Percentiles rank a stretch among this genome's conserved stretches.
phyloP scores from a whole-genome alignment of 345 rosid species.

The Eucalyptus microcorys region DNA sequence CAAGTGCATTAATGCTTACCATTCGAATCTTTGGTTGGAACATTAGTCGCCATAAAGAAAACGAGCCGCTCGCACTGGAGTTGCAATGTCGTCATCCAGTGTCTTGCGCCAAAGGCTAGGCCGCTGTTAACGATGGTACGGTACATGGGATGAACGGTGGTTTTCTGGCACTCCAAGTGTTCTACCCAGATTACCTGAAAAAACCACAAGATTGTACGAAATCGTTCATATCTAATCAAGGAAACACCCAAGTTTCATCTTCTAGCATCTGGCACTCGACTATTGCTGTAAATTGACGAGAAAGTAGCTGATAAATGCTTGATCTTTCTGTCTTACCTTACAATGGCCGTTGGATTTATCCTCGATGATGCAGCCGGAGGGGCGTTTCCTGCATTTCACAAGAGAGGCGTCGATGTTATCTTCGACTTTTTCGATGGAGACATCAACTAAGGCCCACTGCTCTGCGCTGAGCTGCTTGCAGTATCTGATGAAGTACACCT shows the following conservation, averaged over 20 bases:
- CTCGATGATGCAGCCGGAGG: constrained; percentile 93
- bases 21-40: constrained; percentile 92
- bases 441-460: constrained; percentile 90
- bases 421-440: constrained; percentile 72
- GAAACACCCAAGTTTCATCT: not conserved
- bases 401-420: constrained; percentile 79
- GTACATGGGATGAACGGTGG: constrained; percentile 59
- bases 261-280: not conserved
- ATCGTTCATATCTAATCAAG: not conserved
- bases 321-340: constrained; percentile 30
- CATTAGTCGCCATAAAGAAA: constrained; percentile 98
- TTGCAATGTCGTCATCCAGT: constrained; percentile 80
- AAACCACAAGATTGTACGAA: not conserved
- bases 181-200: constrained; percentile 92
- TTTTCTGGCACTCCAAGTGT: constrained; percentile 75
- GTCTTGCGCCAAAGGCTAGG: constrained; percentile 88
- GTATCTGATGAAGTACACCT: constrained; percentile 75
- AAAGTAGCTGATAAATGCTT: not conserved
- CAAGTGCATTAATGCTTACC: constrained; percentile 19
- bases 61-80: constrained; percentile 88
- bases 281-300: not conserved
- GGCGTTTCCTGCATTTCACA: constrained; percentile 78
- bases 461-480: constrained; percentile 76
- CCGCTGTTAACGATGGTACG: constrained; percentile 74
- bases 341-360: constrained; percentile 91